These are phyloP conservation scores for Monosporozyma aerobia DNA, from an alignment of 805 yeast genomes.

Conservation along the genomic window DNA sequence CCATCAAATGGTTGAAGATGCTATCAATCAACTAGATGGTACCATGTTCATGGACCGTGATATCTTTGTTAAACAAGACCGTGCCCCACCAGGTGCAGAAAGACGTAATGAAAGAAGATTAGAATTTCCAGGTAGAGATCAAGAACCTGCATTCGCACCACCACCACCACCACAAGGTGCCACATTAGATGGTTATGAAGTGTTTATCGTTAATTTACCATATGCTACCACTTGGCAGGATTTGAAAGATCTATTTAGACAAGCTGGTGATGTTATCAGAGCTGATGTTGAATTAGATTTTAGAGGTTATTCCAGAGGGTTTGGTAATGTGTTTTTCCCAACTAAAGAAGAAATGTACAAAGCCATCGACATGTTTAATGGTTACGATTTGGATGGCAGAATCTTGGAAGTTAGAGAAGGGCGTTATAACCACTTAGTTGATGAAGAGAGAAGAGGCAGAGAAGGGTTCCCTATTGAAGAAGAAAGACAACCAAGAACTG, in stretches of 20 bases:
- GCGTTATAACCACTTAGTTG: slow-evolving; percentile 6
- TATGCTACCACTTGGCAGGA: slow-evolving; percentile 73
- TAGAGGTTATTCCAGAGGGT: slow-evolving; percentile 67
- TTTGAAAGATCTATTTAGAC: slow-evolving; percentile 72
- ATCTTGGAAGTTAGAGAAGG: slow-evolving; percentile 18
- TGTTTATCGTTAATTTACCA: slow-evolving; percentile 78
- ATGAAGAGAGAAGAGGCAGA: not conserved
- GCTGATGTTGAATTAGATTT: slow-evolving; percentile 67
- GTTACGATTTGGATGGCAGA: slow-evolving; percentile 39
- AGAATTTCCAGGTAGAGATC: not conserved
- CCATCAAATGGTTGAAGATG: slow-evolving; percentile 55
- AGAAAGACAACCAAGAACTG: slow-evolving; percentile 2
- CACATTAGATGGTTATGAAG: slow-evolving; percentile 34
- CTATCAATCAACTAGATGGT: slow-evolving; percentile 61
- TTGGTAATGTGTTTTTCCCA: slow-evolving; percentile 72
- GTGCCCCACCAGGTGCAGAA: slow-evolving; percentile 56
- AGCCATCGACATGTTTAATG: slow-evolving; percentile 65
- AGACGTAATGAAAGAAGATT: slow-evolving; percentile 4
- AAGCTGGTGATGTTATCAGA: slow-evolving; percentile 64
- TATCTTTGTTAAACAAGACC: slow-evolving; percentile 82
- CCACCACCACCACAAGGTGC: slow-evolving; percentile 25
- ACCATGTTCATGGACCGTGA: slow-evolving; percentile 62
- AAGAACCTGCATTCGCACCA: not conserved
- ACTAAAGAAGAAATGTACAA: slow-evolving; percentile 56
- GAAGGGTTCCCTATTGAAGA: not conserved